Base-by-base conservation (phyloP, 2,329 filamentous ascomycete species). In the Ophiostoma tasmaniense region DNA sequence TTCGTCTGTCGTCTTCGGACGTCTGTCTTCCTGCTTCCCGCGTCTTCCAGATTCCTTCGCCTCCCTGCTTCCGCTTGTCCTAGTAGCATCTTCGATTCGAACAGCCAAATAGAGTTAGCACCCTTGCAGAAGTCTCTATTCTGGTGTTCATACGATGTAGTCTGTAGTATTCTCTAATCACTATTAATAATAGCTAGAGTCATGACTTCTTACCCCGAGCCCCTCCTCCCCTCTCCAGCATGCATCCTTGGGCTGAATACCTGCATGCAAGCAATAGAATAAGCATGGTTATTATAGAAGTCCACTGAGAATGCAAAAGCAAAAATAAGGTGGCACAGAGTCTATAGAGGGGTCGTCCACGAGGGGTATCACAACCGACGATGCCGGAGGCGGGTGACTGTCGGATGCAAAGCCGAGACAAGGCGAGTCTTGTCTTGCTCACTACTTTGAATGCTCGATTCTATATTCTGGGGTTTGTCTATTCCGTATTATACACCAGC, bases 301-400 rank as follows among this genome's bases (percentile, higher is more conserved):
- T 22, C n/a, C n/a, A n/a, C n/a, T n/a, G n/a, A n/a, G n/a, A n/a
- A n/a, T 5, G 13, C n/a, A 50, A 22, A 22, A 25, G 50, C 17
- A 55, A 17, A 55, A 22, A 8, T 33, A 33, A 33, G 50, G 42
- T 45, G n/a, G 20, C 42, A n/a, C 42, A 55, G 50, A 25, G 50
- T 42, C 37, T 42, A 55, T 55, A 55, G 50, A 55, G 50, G 50
- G 50, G 50, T 55, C 13, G 50, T 55, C 50, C 55, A 61, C 55
- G 61, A 37, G 61, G 61, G 61, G 61, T 64, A 64, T 37, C 20
- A 64, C 61, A 64, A 64, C 61, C 61, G 61, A 64, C 61, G 61
- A 64, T 64, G 61, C 61, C 61, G 61, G 61, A 64, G 30, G 33
- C 30, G 61, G 33, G 30, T 22, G 30, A 64, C 20, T 33, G 20